Conservation (phyloP, 2,329 filamentous ascomycete genomes). For the Lasiodiplodia citricola region DNA sequence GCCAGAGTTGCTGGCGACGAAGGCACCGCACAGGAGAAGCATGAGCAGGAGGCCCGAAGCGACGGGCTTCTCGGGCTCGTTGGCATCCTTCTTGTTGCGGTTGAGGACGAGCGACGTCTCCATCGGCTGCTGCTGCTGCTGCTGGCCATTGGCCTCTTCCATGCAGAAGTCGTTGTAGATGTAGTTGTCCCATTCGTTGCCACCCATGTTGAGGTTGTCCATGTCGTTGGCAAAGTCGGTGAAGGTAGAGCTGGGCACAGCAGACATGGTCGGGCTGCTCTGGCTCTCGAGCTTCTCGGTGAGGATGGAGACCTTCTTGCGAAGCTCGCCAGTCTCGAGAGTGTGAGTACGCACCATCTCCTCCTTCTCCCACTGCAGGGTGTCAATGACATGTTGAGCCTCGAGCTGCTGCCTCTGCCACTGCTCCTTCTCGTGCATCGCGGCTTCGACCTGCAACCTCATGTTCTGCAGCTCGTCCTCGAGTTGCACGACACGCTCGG, state of each 20-base stretch:
- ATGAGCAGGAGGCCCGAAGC: conserved; percentile 87
- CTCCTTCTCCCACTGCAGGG: conserved; percentile 83
- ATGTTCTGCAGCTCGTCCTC: conserved; percentile 77
- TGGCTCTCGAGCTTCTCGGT: conserved; percentile 72
- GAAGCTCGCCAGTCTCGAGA: conserved; percentile 85
- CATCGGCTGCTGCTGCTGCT: conserved; percentile 40
- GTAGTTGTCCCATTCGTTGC: conserved; percentile 78
- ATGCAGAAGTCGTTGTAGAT: conserved; percentile 74
- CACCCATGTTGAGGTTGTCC: conserved; percentile 81
- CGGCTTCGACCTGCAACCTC: conserved; percentile 63
- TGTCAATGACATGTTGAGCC: conserved; percentile 75
- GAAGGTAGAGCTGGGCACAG: conserved; percentile 66
- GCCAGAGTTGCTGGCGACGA: conserved; percentile 85
- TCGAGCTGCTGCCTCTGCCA: conserved; percentile 76
- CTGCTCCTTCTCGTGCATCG: conserved; percentile 64
- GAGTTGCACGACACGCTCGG: conserved; percentile 74
- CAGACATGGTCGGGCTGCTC: conserved; percentile 51
- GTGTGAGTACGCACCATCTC: conserved; percentile 89
- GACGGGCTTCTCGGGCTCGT: conserved; percentile 61
- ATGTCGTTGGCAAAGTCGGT: conserved; percentile 78
- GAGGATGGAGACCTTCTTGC: conserved; percentile 88
- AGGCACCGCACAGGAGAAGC: conserved; percentile 95
- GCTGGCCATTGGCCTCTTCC: conserved; percentile 55
- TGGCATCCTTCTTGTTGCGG: conserved; percentile 47
- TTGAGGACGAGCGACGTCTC: conserved; percentile 49